Base-by-base conservation (phyloP, 805 yeast species). In the Metschnikowia koreensis region DNA sequence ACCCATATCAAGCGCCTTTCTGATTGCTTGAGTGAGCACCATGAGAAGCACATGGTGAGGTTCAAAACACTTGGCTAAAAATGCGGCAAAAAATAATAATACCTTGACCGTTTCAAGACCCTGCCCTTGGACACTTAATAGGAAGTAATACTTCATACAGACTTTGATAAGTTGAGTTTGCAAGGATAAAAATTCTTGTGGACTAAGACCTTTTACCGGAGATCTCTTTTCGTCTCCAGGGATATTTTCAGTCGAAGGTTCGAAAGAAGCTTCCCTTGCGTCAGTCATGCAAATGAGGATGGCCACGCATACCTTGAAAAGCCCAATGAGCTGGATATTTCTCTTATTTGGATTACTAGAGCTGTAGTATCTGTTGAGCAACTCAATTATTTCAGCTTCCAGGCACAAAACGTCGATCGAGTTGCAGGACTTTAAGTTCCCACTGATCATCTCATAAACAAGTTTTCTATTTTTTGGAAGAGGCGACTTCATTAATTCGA, bases 1-100 rank as follows among this genome's bases (percentile, higher is more conserved):
- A 0, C 88, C 88, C 59, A 82, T 59, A 34, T 80, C 83, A 39
- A 75, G 77, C 0, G 85, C 85, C 54, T 74, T 75, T 53, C 84
- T 66, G 8, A 80, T 70, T 3, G 82, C 80, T 1, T 76, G 71
- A 2, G 80, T 61, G 6, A 74, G 60, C 11, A 81, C 55, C 50
- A 72, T 65, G 42, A 69, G 71, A 1, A 75, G 69, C 9, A 76
- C 42, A 11, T 54, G 52, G 1, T 50, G 54, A 1, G 56, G 47
- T 26, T 50, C 45, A 29, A 31, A 31, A 27, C 54, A 51, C 11
- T 39, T 44, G 34, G 48, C 56, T 40, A 54, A 33, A 28, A 41
- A 54, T 1, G 40, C 34, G 6, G 37, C 45, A 22, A 56, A 51
- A 38, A 50, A 38, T 10, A 54, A 22, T 13, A 56, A 28, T 8